Conservation (phyloP, 192 early-diverging fungal species). For the Gamsiella multidivaricata region DNA sequence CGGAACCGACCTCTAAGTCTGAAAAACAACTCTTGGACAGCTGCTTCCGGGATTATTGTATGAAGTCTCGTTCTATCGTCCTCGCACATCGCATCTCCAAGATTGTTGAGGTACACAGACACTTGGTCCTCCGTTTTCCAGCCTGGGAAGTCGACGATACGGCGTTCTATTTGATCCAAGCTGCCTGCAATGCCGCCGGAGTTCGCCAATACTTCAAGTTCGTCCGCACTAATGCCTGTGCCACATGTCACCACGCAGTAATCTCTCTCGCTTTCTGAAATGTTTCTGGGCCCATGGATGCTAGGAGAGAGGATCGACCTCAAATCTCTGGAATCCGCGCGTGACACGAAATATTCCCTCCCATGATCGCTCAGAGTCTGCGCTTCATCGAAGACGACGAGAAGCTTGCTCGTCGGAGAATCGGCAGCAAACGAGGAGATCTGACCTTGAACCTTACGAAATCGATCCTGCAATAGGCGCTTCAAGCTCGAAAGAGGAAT, state of each 20-base stretch:
- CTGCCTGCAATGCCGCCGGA: slow-evolving; percentile 33
- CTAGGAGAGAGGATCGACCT: slow-evolving; percentile 41
- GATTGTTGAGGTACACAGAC: slow-evolving; percentile 33
- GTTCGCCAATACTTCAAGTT: slow-evolving; percentile 22
- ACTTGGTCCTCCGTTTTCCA: slow-evolving; percentile 46
- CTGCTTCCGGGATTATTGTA: slow-evolving; percentile 33
- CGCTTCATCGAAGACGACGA: slow-evolving; percentile 45
- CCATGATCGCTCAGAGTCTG: slow-evolving; percentile 37
- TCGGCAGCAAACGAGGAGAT: slow-evolving; percentile 25
- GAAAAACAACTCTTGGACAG: slow-evolving; percentile 48
- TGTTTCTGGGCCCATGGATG: slow-evolving; percentile 33
- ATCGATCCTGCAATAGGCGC: slow-evolving; percentile 24
- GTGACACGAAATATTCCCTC: slow-evolving; percentile 27
- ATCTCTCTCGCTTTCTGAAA: slow-evolving; percentile 7
- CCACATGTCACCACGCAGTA: slow-evolving; percentile 48
- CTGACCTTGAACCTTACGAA: slow-evolving; percentile 26
- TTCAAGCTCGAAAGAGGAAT: slow-evolving; percentile 24
- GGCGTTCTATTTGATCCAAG: slow-evolving; percentile 32
- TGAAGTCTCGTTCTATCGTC: slow-evolving; percentile 28
- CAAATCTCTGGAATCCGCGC: slow-evolving; percentile 21
- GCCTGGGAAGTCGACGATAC: slow-evolving; percentile 42
- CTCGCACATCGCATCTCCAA: slow-evolving; percentile 36
- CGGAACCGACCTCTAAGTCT: slow-evolving; percentile 32
- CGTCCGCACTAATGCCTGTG: slow-evolving; percentile 31
- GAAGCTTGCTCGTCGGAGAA: slow-evolving; percentile 21